These are phyloP conservation scores for Ramicandelaber brevisporus DNA, from an alignment of 192 early-diverging fungal species.

Conservation along the genomic window DNA sequence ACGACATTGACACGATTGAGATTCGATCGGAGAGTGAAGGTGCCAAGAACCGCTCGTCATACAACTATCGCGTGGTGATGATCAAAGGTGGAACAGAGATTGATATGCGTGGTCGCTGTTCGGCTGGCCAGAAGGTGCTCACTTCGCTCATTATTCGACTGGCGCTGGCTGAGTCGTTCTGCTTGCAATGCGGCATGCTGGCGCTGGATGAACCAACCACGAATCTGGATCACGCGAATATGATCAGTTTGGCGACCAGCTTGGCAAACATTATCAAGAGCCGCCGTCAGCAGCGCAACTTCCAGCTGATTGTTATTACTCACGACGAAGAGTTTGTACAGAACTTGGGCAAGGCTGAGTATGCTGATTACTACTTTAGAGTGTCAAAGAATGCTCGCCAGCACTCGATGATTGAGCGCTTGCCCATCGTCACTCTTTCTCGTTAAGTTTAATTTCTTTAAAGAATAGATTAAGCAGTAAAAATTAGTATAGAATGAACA, in stretches of 20 bases:
- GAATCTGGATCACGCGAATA: constrained; percentile 77
- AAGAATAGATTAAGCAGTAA: too few species aligned
- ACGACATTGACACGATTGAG: constrained; percentile 90
- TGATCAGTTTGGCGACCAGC: constrained; percentile 57
- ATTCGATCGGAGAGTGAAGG: constrained; percentile 73
- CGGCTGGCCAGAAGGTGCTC: constrained; percentile 93
- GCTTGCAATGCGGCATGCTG: constrained; percentile 73
- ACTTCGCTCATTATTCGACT: constrained; percentile 86
- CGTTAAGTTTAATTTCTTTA: too few species aligned
- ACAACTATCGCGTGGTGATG: constrained; percentile 92
- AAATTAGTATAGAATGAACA: too few species aligned
- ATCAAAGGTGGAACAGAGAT: constrained; percentile 54
- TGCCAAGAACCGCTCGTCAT: constrained; percentile 35
- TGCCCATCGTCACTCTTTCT: too few species aligned
- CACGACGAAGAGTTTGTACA: constrained; percentile 94
- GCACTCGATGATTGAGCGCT: too few species aligned
- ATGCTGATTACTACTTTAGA: constrained; percentile 67
- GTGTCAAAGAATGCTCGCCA: constrained; percentile 74
- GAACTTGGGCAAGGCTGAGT: constrained; percentile 45
- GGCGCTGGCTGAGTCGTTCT: constrained; percentile 86
- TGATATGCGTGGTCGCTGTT: constrained; percentile 87
- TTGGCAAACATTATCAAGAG: constrained; percentile 56
- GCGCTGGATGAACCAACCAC: constrained; percentile 96
- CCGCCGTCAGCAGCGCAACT: constrained; percentile 59
- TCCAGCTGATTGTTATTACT: constrained; percentile 93